Conservation (phyloP, 768 basidiomycete genomes). For the Trametes meyenii region DNA sequence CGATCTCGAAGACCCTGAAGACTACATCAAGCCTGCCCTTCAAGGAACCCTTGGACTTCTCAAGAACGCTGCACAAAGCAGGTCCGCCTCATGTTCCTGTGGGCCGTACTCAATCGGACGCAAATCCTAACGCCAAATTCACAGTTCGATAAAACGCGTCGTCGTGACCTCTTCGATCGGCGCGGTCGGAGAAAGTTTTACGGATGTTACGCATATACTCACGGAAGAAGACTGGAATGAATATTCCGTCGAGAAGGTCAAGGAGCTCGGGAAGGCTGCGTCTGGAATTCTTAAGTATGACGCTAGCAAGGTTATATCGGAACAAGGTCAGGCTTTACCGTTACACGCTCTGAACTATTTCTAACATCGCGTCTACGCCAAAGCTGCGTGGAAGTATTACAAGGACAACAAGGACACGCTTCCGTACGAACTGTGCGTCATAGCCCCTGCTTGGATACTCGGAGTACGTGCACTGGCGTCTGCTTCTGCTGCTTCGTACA, state of each 20-base stretch:
- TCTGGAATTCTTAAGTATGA: slow-evolving; percentile 47
- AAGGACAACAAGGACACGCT: slow-evolving; percentile 46
- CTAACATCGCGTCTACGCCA: not conserved
- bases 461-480: slow-evolving; percentile 1
- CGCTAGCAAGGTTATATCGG: slow-evolving; percentile 60
- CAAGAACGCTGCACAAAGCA: slow-evolving; percentile 43
- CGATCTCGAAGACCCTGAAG: slow-evolving; percentile 47
- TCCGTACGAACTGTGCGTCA: slow-evolving; percentile 34
- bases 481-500: not conserved
- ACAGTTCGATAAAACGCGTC: slow-evolving; percentile 54
- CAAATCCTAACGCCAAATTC: too few relatives aligned
- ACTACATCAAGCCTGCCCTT: slow-evolving; percentile 73
- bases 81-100: not conserved
- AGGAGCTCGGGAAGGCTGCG: slow-evolving; percentile 52
- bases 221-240: slow-evolving; percentile 66
- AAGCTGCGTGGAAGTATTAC: slow-evolving; percentile 53
- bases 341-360: not conserved
- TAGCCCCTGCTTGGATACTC: slow-evolving; percentile 52
- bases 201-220: slow-evolving; percentile 36
- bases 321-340: slow-evolving; percentile 34
- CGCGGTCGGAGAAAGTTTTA: slow-evolving; percentile 35
- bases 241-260: slow-evolving; percentile 44
- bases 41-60: slow-evolving; percentile 68
- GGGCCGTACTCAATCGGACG: too few relatives aligned
- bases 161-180: slow-evolving; percentile 63